phyloP scores from a whole-genome alignment of 2,329 filamentous ascomycete species.

The Ophiosphaerella narmari region DNA sequence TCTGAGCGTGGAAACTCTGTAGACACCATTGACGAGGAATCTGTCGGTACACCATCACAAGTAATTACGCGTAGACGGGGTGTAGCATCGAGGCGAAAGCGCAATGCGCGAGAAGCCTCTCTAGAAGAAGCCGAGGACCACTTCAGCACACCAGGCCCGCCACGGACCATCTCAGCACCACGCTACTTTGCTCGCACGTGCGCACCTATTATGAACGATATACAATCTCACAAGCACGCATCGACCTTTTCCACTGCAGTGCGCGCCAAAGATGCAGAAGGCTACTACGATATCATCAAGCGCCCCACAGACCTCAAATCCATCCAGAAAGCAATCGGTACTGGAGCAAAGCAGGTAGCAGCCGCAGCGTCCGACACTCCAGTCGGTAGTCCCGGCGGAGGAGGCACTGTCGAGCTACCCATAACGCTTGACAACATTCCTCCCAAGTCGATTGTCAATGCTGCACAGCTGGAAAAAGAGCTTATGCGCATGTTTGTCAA shows the following conservation, averaged over 20 bases:
- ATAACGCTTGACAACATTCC: constrained; percentile 78
- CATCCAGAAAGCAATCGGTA: constrained; percentile 55
- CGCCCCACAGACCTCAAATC: constrained; percentile 58
- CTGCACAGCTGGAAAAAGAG: constrained; percentile 88
- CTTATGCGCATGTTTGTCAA: constrained; percentile 97
- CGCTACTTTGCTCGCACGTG: constrained; percentile 56
- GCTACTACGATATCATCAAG: constrained; percentile 58
- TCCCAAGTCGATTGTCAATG: constrained; percentile 90
- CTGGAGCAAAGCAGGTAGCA: constrained; percentile 63
- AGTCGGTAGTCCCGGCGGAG: constrained; percentile 64
- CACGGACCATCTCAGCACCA: constrained; percentile 48
- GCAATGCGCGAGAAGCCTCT: constrained; percentile 41
- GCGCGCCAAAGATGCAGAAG: constrained; percentile 55
- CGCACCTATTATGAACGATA: constrained; percentile 56
- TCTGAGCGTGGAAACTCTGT: constrained; percentile 53
- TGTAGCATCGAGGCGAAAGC: constrained; percentile 48
- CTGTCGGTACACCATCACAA: constrained; percentile 33
- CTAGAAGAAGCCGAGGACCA: constrained; percentile 39
- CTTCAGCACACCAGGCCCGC: constrained; percentile 29
- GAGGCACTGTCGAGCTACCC: constrained; percentile 55
- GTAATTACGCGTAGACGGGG: constrained; percentile 38
- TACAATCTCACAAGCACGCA: constrained; percentile 57
- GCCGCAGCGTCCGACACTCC: constrained; percentile 58
- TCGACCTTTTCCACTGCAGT: constrained; percentile 57
- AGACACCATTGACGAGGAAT: constrained; percentile 47